Percentiles rank a stretch among this genome's conserved stretches.
Evolutionary conservation across 202 grass and related monocot species (phyloP).

Genomic region (Tripidium arundinaceum): DNA sequence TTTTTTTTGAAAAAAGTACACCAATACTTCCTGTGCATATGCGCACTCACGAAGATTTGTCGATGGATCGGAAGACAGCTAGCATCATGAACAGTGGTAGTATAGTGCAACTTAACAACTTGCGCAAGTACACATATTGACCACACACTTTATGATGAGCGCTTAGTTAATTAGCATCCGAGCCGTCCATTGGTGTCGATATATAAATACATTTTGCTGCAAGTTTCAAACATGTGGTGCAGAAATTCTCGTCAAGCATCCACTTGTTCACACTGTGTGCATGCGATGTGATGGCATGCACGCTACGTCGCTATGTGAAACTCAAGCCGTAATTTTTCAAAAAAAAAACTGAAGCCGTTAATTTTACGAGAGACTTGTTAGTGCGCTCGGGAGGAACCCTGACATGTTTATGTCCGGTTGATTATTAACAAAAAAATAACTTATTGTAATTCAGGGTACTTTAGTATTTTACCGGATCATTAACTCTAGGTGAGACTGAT

Average conservation of each 20-base stretch:
- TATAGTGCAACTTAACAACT: neutral
- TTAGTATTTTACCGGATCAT: too few species aligned
- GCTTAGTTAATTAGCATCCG: too few species aligned
- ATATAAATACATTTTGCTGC: neutral
- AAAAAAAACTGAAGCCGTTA: too few species aligned
- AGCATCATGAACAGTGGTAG: neutral
- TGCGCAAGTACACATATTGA: too few species aligned
- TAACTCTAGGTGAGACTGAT: too few species aligned
- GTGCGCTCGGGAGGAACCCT: too few species aligned
- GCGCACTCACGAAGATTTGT: neutral
- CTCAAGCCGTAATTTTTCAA: neutral
- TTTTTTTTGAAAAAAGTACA: neutral
- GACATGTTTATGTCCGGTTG: too few species aligned
- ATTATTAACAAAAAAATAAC: too few species aligned
- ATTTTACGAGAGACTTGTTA: too few species aligned
- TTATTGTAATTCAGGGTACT: too few species aligned
- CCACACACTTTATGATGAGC: neutral
- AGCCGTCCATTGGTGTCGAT: neutral
- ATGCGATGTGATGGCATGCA: neutral
- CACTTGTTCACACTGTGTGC: neutral
- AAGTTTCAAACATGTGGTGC: neutral
- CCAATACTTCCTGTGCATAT: neutral
- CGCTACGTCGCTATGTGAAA: neutral
- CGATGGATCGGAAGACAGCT: neutral
- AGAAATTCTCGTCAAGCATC: conserved; percentile 6